Evolutionary conservation across 164 flowering plant genomes (phyloP).

Genomic region (Vitis cinerea): DNA sequence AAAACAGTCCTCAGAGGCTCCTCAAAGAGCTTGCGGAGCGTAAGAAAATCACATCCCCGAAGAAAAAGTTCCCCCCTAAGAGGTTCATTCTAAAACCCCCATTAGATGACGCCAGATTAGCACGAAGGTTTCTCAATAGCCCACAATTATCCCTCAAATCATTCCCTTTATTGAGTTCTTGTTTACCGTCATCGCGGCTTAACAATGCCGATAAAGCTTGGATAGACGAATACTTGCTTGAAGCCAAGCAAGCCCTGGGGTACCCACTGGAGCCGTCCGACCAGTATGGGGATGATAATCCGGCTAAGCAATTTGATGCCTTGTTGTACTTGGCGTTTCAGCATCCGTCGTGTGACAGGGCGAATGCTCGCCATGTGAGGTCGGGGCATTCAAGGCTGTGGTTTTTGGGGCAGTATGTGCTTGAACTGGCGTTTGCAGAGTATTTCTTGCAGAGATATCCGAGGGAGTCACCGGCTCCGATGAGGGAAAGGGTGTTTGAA

Average conservation of each 20-base stretch:
- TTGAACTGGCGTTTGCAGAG: slow-evolving; percentile 83
- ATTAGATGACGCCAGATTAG: slow-evolving; percentile 73
- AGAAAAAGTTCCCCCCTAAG: slow-evolving; percentile 73
- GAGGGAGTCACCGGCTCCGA: slow-evolving; percentile 90
- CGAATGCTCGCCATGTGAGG: slow-evolving; percentile 73
- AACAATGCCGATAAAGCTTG: slow-evolving; percentile 85
- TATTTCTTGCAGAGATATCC: slow-evolving; percentile 93
- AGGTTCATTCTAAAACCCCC: slow-evolving; percentile 85
- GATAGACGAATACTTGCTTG: slow-evolving; percentile 93
- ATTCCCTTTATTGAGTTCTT: slow-evolving; percentile 89
- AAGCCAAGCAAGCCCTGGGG: slow-evolving; percentile 93
- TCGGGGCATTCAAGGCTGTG: slow-evolving; percentile 83
- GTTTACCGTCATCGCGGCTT: slow-evolving; percentile 70
- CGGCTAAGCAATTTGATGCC: slow-evolving; percentile 90
- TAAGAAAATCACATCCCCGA: slow-evolving; percentile 58
- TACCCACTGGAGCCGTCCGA: slow-evolving; percentile 90
- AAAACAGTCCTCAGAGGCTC: slow-evolving; percentile 78
- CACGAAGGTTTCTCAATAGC: slow-evolving; percentile 78
- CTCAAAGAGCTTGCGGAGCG: slow-evolving; percentile 90
- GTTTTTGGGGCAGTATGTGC: slow-evolving; percentile 90
- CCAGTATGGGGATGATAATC: slow-evolving; percentile 66
- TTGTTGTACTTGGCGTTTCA: slow-evolving; percentile 92
- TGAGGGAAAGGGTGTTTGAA: slow-evolving; percentile 93
- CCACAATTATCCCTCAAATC: slow-evolving; percentile 87
- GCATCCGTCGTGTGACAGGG: slow-evolving; percentile 82